phyloP scores from a whole-genome alignment of 2,329 filamentous ascomycete genomes.

The Mariannaea elegans region DNA sequence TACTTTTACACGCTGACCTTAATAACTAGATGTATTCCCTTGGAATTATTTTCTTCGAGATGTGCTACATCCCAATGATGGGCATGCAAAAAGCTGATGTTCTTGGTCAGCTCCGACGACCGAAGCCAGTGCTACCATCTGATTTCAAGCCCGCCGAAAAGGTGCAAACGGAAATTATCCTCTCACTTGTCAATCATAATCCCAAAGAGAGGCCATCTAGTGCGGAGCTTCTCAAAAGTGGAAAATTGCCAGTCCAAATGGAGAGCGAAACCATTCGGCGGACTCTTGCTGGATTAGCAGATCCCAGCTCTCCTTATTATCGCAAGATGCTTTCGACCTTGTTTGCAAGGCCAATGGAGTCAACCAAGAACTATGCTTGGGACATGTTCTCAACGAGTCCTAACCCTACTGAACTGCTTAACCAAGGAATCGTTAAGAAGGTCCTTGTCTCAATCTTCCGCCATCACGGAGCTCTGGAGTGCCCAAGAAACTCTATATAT shows the following conservation, averaged over 20 bases:
- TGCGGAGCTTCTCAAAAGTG: constrained; percentile 82
- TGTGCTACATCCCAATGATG: constrained; percentile 79
- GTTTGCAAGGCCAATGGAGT: constrained; percentile 79
- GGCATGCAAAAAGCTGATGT: constrained; percentile 72
- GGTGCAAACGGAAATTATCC: constrained; percentile 80
- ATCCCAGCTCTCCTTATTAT: constrained; percentile 87
- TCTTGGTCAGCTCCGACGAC: constrained; percentile 74
- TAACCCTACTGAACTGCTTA: constrained; percentile 68
- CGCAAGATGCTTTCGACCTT: constrained; percentile 87
- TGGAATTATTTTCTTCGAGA: constrained; percentile 98
- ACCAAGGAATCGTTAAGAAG: constrained; percentile 78
- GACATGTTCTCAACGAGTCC: constrained; percentile 70
- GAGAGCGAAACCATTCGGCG: constrained; percentile 91
- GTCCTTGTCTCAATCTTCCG: constrained; percentile 82
- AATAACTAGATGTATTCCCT: constrained; percentile 84
- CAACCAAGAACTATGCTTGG: constrained; percentile 83
- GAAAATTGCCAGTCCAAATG: constrained; percentile 88
- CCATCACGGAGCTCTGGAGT: constrained; percentile 88
- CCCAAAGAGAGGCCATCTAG: constrained; percentile 86
- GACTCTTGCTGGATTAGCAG: constrained; percentile 81
- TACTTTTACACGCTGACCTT: constrained; percentile 18
- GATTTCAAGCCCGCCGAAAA: constrained; percentile 77
- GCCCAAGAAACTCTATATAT: constrained; percentile 77
- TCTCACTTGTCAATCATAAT: constrained; percentile 81
- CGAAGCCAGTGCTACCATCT: constrained; percentile 72